Base-by-base conservation (phyloP, 1,284 basidiomycete genomes). In the Microbotryum lychnidis-dioicae region DNA sequence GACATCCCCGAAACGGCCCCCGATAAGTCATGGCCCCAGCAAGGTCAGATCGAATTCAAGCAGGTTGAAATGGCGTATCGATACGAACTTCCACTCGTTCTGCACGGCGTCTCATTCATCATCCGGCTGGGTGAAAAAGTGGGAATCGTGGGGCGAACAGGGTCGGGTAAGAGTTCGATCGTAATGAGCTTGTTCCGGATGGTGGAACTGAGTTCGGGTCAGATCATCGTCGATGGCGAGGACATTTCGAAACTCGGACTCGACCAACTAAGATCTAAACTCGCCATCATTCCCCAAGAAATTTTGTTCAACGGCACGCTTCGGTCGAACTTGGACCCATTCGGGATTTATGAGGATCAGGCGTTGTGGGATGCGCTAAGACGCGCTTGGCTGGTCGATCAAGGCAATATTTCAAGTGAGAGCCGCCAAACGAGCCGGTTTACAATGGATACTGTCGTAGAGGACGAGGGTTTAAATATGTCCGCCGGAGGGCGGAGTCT, bases 401-500 rank as follows among this genome's bases (percentile, higher is more conserved):
- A 69, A 12, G 61, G 37, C 37, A 42, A 18, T 18, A 4, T 42
- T 10, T 42, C 16, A 56, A 3, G 53, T 62, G 6, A 57, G 37
- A 1, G 53, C 29, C 5, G 49, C 0, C 61, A 66, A 16, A 55
- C 64, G 1, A 33, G 45, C 61, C 60, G 58, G 52, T 91, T 91
- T 76, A 86, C 80, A 21, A 79, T 93, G 20, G 90, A 94, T 72
- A 87, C 82, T 31, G 75, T 81, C 3, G 83, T 94, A 60, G 88
- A 92, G 65, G 86, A 87, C 62, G 91, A 93, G 73, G 91, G 91
- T 31, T 79, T 79, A n/a, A 94, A 93, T 73, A 72, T 93, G 62
- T 85, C 69, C 4, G 71, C 72, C n/a, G 74, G 74, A 3, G 72
- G 89, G 81, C 81, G 87, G 8, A 87, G 86, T 2, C 77, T 91